Evolutionary conservation across 441 rosid species (phyloP), one percentile per base, ranked within the genome.

Genomic region (Manihot esculenta): DNA sequence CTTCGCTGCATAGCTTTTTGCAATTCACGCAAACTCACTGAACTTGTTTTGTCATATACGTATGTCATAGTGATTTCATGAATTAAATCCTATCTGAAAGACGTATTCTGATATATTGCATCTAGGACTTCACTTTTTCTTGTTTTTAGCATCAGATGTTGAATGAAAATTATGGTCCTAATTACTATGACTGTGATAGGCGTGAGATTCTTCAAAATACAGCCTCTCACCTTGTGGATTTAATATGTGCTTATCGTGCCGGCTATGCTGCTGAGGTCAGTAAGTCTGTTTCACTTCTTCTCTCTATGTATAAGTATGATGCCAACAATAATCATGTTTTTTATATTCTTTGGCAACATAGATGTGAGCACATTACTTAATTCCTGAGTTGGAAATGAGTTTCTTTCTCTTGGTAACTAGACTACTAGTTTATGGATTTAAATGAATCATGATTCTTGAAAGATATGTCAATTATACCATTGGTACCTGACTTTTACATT

Each of bases 1-100:
- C 87, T 92, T 72, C 97, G 94, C 30, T 92, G 99, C 85, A 92
- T 94, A 84, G 88, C 96, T 57, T 94, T 94, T 62, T 94, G 99
- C 72, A 82, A 79, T 68, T 92, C 99, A 33, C 97, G 99, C 74
- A 94, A 89, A 86, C 91, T 92, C 61, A 92, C 94, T 62, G 98
- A 94, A 80, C 88, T 94, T 79, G 93, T 94, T 74, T 76, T 94
- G 63, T 86, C 85, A 74, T 83, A 84, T 73, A 88, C 94, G 99
- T 94, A 90, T 62, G 97, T 82, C 70, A 61, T 21, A 30, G 59
- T 64, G 50, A 33, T 62, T 23, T 60, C 68, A 51, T 51, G 56
- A 65, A 17, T 56, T 10, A 48, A 60, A 48, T 20, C 7, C 10
- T 0, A 48, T 69, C 57, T 69, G 12, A 45, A 57, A 58, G 30